Evolutionary conservation across 164 flowering plant species (phyloP).

Genomic region (Vitis rotundifolia): DNA sequence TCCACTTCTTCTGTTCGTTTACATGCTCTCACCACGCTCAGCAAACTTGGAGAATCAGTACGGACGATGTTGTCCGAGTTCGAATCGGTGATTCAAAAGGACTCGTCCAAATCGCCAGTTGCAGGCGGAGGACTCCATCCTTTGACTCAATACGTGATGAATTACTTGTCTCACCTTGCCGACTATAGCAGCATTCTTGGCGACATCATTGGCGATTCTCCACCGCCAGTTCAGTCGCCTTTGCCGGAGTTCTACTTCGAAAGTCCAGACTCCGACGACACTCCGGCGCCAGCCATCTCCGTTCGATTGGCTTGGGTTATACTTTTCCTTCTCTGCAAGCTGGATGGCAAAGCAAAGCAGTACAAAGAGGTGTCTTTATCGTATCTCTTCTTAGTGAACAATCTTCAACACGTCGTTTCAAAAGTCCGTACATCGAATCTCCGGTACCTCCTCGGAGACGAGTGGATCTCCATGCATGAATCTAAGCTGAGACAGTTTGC

Average conservation of each 20-base stretch:
- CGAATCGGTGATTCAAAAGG: constrained; percentile 53
- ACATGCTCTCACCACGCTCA: constrained; percentile 44
- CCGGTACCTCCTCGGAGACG: constrained; percentile 50
- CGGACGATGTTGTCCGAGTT: constrained; percentile 44
- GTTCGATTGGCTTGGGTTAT: constrained; percentile 55
- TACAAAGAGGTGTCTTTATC: constrained; percentile 55
- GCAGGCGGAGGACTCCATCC: constrained; percentile 61
- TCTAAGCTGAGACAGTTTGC: constrained; percentile 44
- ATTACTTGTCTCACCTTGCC: constrained; percentile 46
- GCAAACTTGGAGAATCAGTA: constrained; percentile 40
- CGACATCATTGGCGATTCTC: constrained; percentile 49
- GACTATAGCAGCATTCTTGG: constrained; percentile 44
- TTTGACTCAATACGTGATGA: constrained; percentile 51
- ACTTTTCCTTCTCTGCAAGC: constrained; percentile 61
- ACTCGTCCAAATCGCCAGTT: constrained; percentile 35
- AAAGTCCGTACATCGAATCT: constrained; percentile 49
- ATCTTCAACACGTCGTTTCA: constrained; percentile 52
- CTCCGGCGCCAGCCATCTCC: constrained; percentile 24
- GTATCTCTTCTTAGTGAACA: constrained; percentile 68
- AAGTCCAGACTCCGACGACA: constrained; percentile 13
- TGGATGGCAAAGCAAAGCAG: constrained; percentile 54
- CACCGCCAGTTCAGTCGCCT: constrained; percentile 30
- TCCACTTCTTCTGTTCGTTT: constrained; percentile 43
- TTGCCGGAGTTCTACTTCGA: constrained; percentile 39
- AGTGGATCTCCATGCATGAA: constrained; percentile 53